phyloP scores from a whole-genome alignment of 2,329 filamentous ascomycete genomes.

The Fusarium sp. region DNA sequence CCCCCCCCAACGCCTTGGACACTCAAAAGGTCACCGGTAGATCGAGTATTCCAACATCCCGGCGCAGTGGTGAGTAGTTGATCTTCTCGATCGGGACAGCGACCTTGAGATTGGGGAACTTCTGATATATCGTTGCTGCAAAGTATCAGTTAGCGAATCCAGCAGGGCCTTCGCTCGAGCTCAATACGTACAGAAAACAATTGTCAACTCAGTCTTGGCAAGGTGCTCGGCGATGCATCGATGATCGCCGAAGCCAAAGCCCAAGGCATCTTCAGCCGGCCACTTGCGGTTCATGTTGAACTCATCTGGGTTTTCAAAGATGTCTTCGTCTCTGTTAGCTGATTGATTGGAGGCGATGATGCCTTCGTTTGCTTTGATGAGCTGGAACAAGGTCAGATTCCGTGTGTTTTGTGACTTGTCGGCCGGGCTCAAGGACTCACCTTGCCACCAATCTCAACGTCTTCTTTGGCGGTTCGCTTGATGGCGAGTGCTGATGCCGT shows the following conservation, averaged over 20 bases:
- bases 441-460: constrained; percentile 57
- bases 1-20: too few species aligned
- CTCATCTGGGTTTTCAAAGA: constrained; percentile 54
- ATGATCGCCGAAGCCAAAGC: constrained; percentile 60
- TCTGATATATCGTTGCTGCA: constrained; percentile 16
- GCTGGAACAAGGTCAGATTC: constrained; percentile 27
- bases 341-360: constrained; percentile 61
- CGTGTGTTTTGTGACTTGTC: neutral
- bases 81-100: constrained; percentile 18
- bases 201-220: constrained; percentile 42
- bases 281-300: constrained; percentile 57
- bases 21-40: constrained; percentile 18
- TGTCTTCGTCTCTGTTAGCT: constrained; percentile 59
- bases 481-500: constrained; percentile 60
- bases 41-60: constrained; percentile 25
- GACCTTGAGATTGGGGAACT: constrained; percentile 11
- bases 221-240: constrained; percentile 59
- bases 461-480: constrained; percentile 59
- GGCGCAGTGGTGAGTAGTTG: constrained; percentile 22
- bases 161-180: fast-evolving
- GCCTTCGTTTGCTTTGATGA: constrained; percentile 56
- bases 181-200: constrained; percentile 14
- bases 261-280: constrained; percentile 51
- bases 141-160: fast-evolving
- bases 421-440: constrained; percentile 20